These are phyloP conservation scores for Fusarium hainanense DNA, from an alignment of 2,329 filamentous ascomycete genomes.

Conservation along the genomic window DNA sequence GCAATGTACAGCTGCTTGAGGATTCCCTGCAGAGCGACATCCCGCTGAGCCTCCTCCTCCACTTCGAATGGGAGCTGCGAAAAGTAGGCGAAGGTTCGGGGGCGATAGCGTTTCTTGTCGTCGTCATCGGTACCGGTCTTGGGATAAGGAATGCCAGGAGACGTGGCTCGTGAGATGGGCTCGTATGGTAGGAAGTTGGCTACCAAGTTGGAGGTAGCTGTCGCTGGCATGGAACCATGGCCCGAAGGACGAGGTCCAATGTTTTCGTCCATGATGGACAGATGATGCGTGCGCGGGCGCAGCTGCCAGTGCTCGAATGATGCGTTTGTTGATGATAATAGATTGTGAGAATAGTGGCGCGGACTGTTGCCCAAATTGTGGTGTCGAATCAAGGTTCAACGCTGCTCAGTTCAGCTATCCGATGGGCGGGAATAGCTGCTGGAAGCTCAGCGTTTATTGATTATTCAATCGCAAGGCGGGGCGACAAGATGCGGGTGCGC, in stretches of 20 bases:
- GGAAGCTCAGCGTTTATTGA: slow-evolving; percentile 20
- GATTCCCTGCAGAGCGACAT: slow-evolving; percentile 85
- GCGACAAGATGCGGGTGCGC: slow-evolving; percentile 25
- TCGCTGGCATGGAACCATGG: slow-evolving; percentile 48
- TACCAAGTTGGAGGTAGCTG: slow-evolving; percentile 49
- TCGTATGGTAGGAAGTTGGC: slow-evolving; percentile 63
- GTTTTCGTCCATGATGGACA: slow-evolving; percentile 54
- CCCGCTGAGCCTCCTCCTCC: slow-evolving; percentile 81
- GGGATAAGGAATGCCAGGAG: slow-evolving; percentile 74
- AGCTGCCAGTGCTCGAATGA: not conserved
- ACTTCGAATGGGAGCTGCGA: slow-evolving; percentile 88
- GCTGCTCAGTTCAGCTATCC: slow-evolving; percentile 35
- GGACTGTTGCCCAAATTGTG: not conserved
- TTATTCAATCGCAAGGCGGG: slow-evolving; percentile 28
- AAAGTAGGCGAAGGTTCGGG: slow-evolving; percentile 93
- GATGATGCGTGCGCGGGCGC: not conserved
- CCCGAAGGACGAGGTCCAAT: slow-evolving; percentile 50
- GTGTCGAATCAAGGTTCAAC: not conserved
- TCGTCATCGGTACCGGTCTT: slow-evolving; percentile 60
- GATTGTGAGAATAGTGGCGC: not conserved
- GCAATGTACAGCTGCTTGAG: slow-evolving; percentile 94
- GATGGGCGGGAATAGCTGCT: slow-evolving; percentile 13
- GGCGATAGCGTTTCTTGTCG: slow-evolving; percentile 76
- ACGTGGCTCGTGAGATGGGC: slow-evolving; percentile 86
- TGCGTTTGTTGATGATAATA: not conserved